These are phyloP conservation scores for Nitzschia putrida DNA, from an alignment of 108 stramenopile species.

Conservation along the genomic window DNA sequence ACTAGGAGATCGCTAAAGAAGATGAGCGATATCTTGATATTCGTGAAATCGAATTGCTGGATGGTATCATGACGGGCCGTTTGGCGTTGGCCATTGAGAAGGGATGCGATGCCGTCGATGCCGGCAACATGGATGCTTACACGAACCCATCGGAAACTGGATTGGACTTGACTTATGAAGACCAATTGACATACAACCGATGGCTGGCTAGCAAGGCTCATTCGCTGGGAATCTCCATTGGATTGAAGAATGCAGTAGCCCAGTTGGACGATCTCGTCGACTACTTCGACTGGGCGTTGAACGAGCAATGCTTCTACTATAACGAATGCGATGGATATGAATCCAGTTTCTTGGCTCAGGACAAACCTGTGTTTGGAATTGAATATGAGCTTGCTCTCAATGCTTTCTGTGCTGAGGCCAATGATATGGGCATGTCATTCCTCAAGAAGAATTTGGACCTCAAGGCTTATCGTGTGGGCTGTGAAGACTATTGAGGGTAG, in stretches of 20 bases:
- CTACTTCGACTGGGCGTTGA: slow-evolving; percentile 1
- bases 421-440: not conserved
- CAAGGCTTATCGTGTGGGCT: not conserved
- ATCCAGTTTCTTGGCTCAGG: not conserved
- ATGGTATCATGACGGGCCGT: not conserved
- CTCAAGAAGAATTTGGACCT: not conserved
- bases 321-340: not conserved
- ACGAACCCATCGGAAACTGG: not conserved
- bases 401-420: not conserved
- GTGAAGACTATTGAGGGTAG: slow-evolving; percentile 1
- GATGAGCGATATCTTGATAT: not conserved
- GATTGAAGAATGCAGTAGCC: not conserved
- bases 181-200: not conserved
- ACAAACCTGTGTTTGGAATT: not conserved
- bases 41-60: not conserved
- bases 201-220: not conserved
- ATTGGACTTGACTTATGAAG: not conserved
- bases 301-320: not conserved
- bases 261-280: not conserved
- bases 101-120: not conserved
- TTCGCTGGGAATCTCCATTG: not conserved
- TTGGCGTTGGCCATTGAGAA: not conserved
- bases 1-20: too few species aligned
- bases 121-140: not conserved
- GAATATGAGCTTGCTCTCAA: not conserved